These are phyloP conservation scores for Aspergillus baeticus DNA, from an alignment of 495 filamentous ascomycete species.

Conservation along the genomic window DNA sequence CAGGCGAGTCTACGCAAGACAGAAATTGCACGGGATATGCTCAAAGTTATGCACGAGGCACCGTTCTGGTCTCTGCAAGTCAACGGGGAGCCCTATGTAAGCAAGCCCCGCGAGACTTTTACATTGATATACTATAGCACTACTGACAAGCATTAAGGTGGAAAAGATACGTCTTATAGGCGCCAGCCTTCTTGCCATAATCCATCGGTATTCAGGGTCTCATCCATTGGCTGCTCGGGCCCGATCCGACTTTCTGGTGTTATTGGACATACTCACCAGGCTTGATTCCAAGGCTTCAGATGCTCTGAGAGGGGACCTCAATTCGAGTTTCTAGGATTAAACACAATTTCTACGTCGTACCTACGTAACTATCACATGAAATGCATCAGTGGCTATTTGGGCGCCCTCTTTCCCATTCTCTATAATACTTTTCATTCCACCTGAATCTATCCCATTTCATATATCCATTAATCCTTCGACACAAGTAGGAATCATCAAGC, in stretches of 20 bases:
- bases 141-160: neutral
- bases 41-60: neutral
- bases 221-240: neutral
- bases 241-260: neutral
- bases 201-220: neutral
- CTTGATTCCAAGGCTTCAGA: neutral
- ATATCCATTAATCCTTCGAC: no score
- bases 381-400: no score
- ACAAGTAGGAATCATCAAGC: no score
- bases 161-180: neutral
- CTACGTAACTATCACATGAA: no score
- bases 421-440: no score
- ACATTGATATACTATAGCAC: neutral
- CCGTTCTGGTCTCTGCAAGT: neutral
- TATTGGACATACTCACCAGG: neutral
- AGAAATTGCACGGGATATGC: neutral
- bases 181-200: neutral
- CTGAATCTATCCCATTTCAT: no score
- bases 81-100: neutral
- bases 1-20: neutral
- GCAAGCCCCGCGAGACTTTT: neutral
- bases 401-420: no score
- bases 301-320: neutral
- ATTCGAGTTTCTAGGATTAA: no score
- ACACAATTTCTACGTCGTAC: no score